Evolutionary conservation across 352 stramenopile species (phyloP).

Genomic region (Phytophthora europaea): DNA sequence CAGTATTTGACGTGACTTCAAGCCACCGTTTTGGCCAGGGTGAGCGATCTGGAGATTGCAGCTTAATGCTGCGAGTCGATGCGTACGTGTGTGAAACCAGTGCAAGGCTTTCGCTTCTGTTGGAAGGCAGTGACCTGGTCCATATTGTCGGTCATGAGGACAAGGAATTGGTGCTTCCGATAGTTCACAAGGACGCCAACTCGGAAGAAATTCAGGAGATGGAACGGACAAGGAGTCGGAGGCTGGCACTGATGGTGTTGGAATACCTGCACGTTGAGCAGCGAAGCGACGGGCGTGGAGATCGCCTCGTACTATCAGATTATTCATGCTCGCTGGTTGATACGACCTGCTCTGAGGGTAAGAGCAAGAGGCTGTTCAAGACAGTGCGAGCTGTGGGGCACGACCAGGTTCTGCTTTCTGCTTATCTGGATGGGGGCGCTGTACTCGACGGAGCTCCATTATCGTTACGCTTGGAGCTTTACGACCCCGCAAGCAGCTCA

Average conservation of each 20-base stretch:
- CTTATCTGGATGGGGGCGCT: constrained; percentile 23
- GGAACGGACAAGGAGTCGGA: constrained; percentile 18
- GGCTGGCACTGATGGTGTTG: constrained; percentile 54
- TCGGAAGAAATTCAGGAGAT: constrained; percentile 1
- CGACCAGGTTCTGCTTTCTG: constrained; percentile 49
- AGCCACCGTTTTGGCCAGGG: background rate
- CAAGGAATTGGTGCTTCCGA: constrained; percentile 30
- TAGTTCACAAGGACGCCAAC: background rate
- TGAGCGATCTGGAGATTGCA: background rate
- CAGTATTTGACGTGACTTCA: constrained; percentile 58
- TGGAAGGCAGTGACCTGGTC: constrained; percentile 54
- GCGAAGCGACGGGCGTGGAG: constrained; percentile 53
- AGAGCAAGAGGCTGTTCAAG: constrained; percentile 52
- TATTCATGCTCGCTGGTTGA: constrained; percentile 25
- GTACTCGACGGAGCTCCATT: background rate
- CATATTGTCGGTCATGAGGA: constrained; percentile 52
- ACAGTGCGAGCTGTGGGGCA: constrained; percentile 49
- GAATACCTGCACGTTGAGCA: constrained; percentile 69
- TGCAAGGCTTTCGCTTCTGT: constrained; percentile 52
- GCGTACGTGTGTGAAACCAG: constrained; percentile 70
- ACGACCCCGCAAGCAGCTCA: constrained; percentile 59
- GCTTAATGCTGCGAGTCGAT: constrained; percentile 58
- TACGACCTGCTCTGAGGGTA: background rate
- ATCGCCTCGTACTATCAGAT: constrained; percentile 63
- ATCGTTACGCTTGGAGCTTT: constrained; percentile 40